Percentiles rank a stretch among this genome's conserved stretches.
These are phyloP conservation scores for Verticillium albo-atrum DNA, from an alignment of 2,329 filamentous ascomycete genomes.

Conservation along the genomic window DNA sequence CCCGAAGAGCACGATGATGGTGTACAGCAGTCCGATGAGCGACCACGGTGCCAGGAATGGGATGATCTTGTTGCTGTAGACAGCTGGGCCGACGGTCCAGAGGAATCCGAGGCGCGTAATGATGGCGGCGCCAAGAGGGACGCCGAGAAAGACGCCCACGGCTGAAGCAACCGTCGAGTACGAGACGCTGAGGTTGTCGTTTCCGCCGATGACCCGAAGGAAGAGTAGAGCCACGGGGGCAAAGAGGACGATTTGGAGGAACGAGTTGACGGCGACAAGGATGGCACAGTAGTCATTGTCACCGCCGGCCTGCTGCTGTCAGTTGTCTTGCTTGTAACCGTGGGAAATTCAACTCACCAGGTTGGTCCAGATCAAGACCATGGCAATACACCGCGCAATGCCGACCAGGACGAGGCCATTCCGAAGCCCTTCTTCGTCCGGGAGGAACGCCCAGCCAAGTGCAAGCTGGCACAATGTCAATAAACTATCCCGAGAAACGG, in stretches of 20 bases:
- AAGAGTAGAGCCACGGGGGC: constrained; percentile 66
- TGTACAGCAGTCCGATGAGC: constrained; percentile 79
- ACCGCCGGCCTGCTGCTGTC: constrained; percentile 53
- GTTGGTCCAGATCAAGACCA: constrained; percentile 73
- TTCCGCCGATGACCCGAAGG: constrained; percentile 61
- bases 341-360: constrained; percentile 25
- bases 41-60: constrained; percentile 67
- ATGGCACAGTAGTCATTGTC: constrained; percentile 81
- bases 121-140: constrained; percentile 75
- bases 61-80: constrained; percentile 69
- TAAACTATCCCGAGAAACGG: constrained; percentile 6
- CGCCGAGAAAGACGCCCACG: constrained; percentile 80
- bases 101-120: constrained; percentile 66
- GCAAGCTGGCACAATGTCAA: constrained; percentile 39
- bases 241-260: constrained; percentile 70
- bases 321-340: not conserved
- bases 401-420: constrained; percentile 78
- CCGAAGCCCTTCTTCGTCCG: constrained; percentile 51
- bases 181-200: constrained; percentile 33
- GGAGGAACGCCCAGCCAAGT: constrained; percentile 65
- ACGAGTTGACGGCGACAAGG: constrained; percentile 69
- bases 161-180: constrained; percentile 72
- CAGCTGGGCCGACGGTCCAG: constrained; percentile 44
- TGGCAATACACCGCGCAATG: constrained; percentile 81
- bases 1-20: constrained; percentile 80